Conservation (phyloP, 768 basidiomycete genomes). For the Lactarius deliciosus region DNA sequence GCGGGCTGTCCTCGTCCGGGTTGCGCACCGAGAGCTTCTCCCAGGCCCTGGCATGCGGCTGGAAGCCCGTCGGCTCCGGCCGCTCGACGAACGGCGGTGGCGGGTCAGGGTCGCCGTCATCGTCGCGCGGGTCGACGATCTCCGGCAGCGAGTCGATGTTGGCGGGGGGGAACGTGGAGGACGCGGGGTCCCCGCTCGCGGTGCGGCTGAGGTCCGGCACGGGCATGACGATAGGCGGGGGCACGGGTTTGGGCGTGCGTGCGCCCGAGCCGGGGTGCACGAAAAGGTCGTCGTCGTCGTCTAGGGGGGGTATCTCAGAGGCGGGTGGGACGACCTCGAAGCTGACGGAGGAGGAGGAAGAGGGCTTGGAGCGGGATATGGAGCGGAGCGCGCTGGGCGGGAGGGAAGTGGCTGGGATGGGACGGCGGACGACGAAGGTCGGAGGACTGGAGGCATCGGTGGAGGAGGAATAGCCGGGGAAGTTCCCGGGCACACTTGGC, state of each 20-base stretch:
- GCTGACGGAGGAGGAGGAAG: slow-evolving; percentile 31
- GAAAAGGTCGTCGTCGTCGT: slow-evolving; percentile 21
- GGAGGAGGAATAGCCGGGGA: slow-evolving; percentile 22
- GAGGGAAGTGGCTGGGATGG: slow-evolving; percentile 25
- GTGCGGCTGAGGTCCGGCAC: slow-evolving; percentile 15
- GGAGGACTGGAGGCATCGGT: slow-evolving; percentile 12
- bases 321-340: slow-evolving; percentile 22
- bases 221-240: slow-evolving; percentile 24
- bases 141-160: slow-evolving; percentile 26
- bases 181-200: slow-evolving; percentile 6
- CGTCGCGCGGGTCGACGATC: slow-evolving; percentile 23
- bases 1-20: slow-evolving; percentile 21
- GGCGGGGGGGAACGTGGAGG: slow-evolving; percentile 21
- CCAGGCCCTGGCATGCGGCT: slow-evolving; percentile 18
- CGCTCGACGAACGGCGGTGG: slow-evolving; percentile 24
- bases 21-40: slow-evolving; percentile 26
- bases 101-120: slow-evolving; percentile 13
- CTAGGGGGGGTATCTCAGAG: slow-evolving; percentile 27
- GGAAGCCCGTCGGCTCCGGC: background rate
- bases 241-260: slow-evolving; percentile 19
- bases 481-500: slow-evolving; percentile 24
- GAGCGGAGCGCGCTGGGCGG: slow-evolving; percentile 25
- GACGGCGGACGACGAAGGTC: slow-evolving; percentile 7
- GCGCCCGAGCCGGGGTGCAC: slow-evolving; percentile 3
- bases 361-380: slow-evolving; percentile 22